Conservation (phyloP, 2,329 filamentous ascomycete genomes). For the Thielaviopsis musarum region DNA sequence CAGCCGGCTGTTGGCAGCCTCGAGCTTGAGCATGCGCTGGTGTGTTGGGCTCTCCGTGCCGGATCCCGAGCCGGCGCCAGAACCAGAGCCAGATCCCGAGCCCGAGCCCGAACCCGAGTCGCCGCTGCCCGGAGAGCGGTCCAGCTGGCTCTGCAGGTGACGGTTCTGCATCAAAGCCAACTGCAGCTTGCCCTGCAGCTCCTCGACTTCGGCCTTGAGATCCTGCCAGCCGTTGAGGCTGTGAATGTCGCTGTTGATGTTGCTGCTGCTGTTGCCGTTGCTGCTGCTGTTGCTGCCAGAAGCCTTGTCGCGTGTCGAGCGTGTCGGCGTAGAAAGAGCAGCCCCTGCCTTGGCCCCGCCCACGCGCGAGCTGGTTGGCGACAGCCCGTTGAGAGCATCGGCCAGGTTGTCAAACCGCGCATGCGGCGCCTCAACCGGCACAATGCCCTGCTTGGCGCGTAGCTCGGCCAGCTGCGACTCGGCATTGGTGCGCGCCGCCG, state of each 20-base stretch:
- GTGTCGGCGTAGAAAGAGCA: constrained; percentile 19
- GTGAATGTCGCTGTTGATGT: constrained; percentile 44
- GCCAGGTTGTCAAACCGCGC: constrained; percentile 73
- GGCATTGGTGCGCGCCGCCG: constrained; percentile 63
- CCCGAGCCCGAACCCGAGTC: neutral
- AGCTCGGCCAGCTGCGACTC: constrained; percentile 70
- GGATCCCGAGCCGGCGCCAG: constrained; percentile 19
- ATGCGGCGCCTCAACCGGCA: constrained; percentile 27
- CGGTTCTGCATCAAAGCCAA: constrained; percentile 90
- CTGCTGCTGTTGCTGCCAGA: no score
- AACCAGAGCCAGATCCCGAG: neutral
- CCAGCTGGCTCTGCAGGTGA: constrained; percentile 76
- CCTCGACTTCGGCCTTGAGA: constrained; percentile 74
- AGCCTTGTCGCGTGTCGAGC: neutral
- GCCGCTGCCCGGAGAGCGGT: constrained; percentile 49
- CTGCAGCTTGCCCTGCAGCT: constrained; percentile 86
- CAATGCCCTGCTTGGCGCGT: constrained; percentile 29
- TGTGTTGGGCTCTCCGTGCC: constrained; percentile 64
- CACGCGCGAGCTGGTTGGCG: constrained; percentile 43
- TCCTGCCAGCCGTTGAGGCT: constrained; percentile 83
- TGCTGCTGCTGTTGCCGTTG: constrained; percentile 51
- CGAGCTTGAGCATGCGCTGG: constrained; percentile 73
- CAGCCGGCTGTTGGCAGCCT: constrained; percentile 77
- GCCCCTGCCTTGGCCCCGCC: constrained; percentile 40
- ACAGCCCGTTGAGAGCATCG: constrained; percentile 52